Percentiles rank a stretch among this genome's conserved stretches.
phyloP scores from a whole-genome alignment of 192 early-diverging fungal genomes.

The Backusella australiensis region DNA sequence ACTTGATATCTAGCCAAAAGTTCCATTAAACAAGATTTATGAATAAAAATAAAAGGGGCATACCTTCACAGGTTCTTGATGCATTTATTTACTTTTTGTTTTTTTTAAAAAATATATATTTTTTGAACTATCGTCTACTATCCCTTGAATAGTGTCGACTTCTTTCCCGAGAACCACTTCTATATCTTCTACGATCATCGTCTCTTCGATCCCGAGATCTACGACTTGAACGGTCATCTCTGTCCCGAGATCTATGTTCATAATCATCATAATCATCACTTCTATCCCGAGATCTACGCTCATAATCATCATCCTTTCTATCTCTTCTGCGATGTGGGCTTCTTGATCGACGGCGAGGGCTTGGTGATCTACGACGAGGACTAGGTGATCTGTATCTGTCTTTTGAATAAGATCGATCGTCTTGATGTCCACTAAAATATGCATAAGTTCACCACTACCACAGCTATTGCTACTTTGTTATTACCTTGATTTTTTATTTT shows the following conservation, averaged over 20 bases:
- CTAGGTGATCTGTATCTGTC: not conserved
- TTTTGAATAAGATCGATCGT: not conserved
- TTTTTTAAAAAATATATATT: not conserved
- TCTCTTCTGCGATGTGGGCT: not conserved
- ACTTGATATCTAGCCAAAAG: not conserved
- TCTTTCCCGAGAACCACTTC: constrained; percentile 1
- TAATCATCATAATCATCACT: constrained; percentile 35
- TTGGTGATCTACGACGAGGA: not conserved
- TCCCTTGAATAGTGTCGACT: constrained; percentile 4
- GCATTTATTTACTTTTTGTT: not conserved
- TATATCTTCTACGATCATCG: not conserved
- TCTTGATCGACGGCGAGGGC: not conserved
- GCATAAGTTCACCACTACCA: no score
- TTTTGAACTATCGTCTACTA: not conserved
- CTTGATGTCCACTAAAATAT: not conserved
- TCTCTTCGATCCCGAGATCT: not conserved
- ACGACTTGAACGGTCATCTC: not conserved
- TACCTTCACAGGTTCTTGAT: not conserved
- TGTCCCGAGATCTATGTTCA: constrained; percentile 13
- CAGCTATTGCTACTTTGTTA: not conserved
- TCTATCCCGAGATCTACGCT: not conserved
- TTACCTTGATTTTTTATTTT: constrained; percentile 14
- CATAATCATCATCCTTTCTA: not conserved
- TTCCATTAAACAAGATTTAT: not conserved
- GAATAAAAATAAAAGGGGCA: not conserved